These are phyloP conservation scores for Parathielavia appendiculata DNA, from an alignment of 495 filamentous ascomycete species.

Conservation along the genomic window DNA sequence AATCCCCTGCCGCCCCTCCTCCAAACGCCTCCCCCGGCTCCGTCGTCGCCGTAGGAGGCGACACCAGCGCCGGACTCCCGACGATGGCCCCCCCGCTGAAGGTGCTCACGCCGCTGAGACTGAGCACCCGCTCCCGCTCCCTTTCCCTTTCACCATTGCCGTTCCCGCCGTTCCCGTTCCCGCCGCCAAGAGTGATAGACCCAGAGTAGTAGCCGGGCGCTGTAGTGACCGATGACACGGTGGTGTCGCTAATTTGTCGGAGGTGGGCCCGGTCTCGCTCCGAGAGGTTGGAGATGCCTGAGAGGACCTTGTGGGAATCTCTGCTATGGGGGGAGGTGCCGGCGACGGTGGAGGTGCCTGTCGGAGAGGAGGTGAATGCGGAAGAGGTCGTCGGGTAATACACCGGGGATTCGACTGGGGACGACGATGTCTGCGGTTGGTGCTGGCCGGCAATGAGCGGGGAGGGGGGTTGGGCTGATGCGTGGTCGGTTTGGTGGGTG, in stretches of 20 bases:
- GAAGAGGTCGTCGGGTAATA: constrained; percentile 32
- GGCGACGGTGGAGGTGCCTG: not conserved
- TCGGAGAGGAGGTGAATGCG: constrained; percentile 19
- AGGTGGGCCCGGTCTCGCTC: constrained; percentile 42
- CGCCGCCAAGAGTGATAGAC: not conserved
- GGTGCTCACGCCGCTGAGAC: not conserved
- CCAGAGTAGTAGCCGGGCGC: not conserved
- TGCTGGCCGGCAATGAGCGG: constrained; percentile 4
- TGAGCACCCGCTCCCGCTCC: constrained; percentile 1
- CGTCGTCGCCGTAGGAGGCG: constrained; percentile 12
- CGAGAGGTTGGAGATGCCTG: constrained; percentile 41
- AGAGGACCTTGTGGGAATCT: constrained; percentile 26
- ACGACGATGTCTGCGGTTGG: not conserved
- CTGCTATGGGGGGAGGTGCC: constrained; percentile 1
- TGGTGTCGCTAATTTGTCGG: constrained; percentile 43
- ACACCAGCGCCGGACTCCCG: constrained; percentile 12
- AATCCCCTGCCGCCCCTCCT: not conserved
- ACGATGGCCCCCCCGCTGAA: not conserved
- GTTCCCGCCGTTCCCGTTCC: not conserved
- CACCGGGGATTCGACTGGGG: constrained; percentile 5
- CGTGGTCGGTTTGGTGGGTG: constrained; percentile 30
- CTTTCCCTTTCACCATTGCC: not conserved
- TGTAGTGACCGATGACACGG: constrained; percentile 34
- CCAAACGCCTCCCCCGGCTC: constrained; percentile 1
- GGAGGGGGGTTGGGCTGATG: constrained; percentile 17